phyloP scores from a whole-genome alignment of 2,329 filamentous ascomycete species.

The Fusarium clavum region DNA sequence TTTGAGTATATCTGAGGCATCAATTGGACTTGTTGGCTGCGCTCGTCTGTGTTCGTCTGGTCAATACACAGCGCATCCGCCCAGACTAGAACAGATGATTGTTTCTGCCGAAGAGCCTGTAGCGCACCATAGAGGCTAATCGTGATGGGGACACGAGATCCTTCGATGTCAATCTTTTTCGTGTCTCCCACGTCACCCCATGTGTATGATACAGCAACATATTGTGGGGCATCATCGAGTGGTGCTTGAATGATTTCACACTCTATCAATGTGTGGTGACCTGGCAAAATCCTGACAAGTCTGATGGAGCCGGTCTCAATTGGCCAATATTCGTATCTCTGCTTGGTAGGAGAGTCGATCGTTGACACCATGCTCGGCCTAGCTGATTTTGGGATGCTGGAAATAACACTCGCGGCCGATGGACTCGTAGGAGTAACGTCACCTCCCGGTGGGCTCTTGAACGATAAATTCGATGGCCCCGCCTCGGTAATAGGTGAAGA shows the following conservation, averaged over 20 bases:
- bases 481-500: background rate
- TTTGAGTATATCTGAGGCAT: constrained; percentile 22
- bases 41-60: constrained; percentile 1
- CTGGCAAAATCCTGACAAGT: constrained; percentile 10
- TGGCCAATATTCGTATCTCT: constrained; percentile 12
- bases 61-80: constrained; percentile 26
- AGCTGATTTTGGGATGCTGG: background rate
- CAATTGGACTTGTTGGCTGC: constrained; percentile 21
- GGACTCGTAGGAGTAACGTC: background rate
- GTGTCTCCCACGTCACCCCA: constrained; percentile 27
- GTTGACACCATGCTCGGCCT: background rate
- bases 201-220: constrained; percentile 23
- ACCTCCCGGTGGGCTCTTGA: background rate
- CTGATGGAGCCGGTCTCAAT: constrained; percentile 24
- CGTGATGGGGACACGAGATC: background rate
- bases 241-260: constrained; percentile 21
- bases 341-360: background rate
- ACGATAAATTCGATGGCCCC: background rate
- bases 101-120: constrained; percentile 11
- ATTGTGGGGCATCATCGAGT: background rate
- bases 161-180: constrained; percentile 17
- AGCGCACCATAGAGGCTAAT: constrained; percentile 12
- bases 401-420: background rate
- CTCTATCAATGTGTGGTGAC: constrained; percentile 15
- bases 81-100: constrained; percentile 15